Conservation (phyloP, 768 basidiomycete genomes). For the Russula ochroleuca region DNA sequence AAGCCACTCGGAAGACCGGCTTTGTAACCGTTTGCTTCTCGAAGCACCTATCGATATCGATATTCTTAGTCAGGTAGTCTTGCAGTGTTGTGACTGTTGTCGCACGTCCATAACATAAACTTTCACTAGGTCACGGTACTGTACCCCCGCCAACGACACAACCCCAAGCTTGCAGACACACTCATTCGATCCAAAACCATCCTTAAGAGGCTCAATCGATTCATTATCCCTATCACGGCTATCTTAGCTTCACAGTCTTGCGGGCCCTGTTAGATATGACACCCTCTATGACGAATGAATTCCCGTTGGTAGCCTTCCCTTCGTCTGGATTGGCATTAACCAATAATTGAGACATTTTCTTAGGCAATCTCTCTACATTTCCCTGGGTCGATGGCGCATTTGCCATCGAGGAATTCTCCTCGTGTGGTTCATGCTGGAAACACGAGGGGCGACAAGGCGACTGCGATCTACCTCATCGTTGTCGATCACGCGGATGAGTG, state of each 20-base stretch:
- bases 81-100: neutral
- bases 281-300: neutral
- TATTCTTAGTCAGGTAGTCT: neutral
- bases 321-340: too few relatives aligned
- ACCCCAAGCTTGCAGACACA: neutral
- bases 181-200: neutral
- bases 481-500: neutral
- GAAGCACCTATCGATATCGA: neutral
- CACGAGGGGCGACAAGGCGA: neutral
- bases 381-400: neutral
- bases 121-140: neutral
- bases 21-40: neutral
- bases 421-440: neutral
- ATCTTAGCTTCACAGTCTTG: neutral
- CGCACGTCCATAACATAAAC: neutral
- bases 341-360: neutral
- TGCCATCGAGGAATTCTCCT: neutral
- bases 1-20: neutral
- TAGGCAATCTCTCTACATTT: neutral
- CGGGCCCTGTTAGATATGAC: neutral
- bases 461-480: neutral
- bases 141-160: neutral
- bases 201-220: neutral
- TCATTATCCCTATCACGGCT: neutral
- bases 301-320: too few relatives aligned